phyloP scores from a whole-genome alignment of 2,329 filamentous ascomycete genomes.

The Lachnellula hyalina region DNA sequence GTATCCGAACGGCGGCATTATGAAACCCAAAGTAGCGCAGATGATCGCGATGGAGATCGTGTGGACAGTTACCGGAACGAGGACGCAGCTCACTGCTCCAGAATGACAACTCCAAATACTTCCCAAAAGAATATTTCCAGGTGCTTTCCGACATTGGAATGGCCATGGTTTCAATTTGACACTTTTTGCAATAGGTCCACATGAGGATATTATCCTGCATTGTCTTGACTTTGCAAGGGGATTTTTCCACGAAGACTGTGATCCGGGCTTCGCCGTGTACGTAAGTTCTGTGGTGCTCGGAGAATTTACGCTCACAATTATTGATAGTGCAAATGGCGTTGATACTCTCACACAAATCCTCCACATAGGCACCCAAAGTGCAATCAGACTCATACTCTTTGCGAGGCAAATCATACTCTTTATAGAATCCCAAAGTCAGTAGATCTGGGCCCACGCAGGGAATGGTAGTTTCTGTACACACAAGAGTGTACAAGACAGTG shows the following conservation, averaged over 20 bases:
- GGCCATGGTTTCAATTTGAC: constrained; percentile 82
- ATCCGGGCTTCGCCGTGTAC: constrained; percentile 94
- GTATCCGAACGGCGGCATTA: constrained; percentile 79
- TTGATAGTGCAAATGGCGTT: constrained; percentile 75
- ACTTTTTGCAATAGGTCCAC: constrained; percentile 96
- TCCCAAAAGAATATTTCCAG: constrained; percentile 98
- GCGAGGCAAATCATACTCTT: constrained; percentile 65
- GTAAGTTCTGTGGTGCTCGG: constrained; percentile 91
- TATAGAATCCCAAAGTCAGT: constrained; percentile 89
- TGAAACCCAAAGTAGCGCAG: constrained; percentile 87
- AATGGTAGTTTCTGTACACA: constrained; percentile 89
- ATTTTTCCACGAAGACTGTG: constrained; percentile 81
- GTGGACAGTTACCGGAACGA: constrained; percentile 70
- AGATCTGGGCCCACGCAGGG: constrained; percentile 88
- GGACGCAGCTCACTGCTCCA: constrained; percentile 83
- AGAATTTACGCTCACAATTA: constrained; percentile 82
- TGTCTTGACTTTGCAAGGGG: constrained; percentile 58
- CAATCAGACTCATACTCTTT: constrained; percentile 75
- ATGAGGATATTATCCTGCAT: constrained; percentile 78
- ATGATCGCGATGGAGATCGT: constrained; percentile 90
- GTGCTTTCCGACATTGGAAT: constrained; percentile 89
- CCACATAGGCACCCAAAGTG: constrained; percentile 90
- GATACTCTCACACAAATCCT: constrained; percentile 76
- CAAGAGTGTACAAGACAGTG: constrained; percentile 86
- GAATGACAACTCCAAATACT: constrained; percentile 95